phyloP scores from a whole-genome alignment of 2,329 filamentous ascomycete species.

The Knufia fluminis region DNA sequence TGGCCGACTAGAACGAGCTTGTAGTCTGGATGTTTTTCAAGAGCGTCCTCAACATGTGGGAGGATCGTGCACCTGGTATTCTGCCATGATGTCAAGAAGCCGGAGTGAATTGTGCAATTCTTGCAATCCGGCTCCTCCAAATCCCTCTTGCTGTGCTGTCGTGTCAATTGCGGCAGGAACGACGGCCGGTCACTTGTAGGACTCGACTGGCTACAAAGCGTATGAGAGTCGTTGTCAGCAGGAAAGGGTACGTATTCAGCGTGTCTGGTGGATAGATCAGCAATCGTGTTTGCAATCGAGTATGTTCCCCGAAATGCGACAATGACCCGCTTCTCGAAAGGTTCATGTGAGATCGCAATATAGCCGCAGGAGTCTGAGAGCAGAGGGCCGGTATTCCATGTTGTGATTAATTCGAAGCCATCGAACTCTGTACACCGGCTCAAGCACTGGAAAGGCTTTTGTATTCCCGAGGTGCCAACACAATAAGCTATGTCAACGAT shows the following conservation, averaged over 20 bases:
- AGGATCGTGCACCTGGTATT: constrained; percentile 63
- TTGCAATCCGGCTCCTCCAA: constrained; percentile 46
- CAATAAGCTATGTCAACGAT: constrained; percentile 94
- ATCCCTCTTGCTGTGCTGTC: constrained; percentile 20
- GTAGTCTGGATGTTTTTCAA: constrained; percentile 58
- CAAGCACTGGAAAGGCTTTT: constrained; percentile 72
- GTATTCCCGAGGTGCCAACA: constrained; percentile 73
- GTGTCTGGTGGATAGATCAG: constrained; percentile 79
- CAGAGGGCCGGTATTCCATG: constrained; percentile 83
- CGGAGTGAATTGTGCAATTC: constrained; percentile 87
- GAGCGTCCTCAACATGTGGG: constrained; percentile 52
- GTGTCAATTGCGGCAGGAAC: constrained; percentile 15
- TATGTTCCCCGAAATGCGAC: constrained; percentile 92
- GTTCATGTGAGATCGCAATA: constrained; percentile 71
- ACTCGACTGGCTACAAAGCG: constrained; percentile 15
- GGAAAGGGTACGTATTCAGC: constrained; percentile 89
- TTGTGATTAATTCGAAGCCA: constrained; percentile 64
- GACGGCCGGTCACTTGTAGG: constrained; percentile 6
- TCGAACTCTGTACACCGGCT: constrained; percentile 81
- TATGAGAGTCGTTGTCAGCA: constrained; percentile 31
- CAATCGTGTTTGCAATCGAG: constrained; percentile 80
- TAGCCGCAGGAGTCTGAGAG: constrained; percentile 90
- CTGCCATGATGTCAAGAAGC: constrained; percentile 79
- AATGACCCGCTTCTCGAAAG: constrained; percentile 55
- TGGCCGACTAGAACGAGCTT: constrained; percentile 75